Evolutionary conservation across 2,329 filamentous ascomycete species (phyloP).

Genomic region (Diaporthe sp.): DNA sequence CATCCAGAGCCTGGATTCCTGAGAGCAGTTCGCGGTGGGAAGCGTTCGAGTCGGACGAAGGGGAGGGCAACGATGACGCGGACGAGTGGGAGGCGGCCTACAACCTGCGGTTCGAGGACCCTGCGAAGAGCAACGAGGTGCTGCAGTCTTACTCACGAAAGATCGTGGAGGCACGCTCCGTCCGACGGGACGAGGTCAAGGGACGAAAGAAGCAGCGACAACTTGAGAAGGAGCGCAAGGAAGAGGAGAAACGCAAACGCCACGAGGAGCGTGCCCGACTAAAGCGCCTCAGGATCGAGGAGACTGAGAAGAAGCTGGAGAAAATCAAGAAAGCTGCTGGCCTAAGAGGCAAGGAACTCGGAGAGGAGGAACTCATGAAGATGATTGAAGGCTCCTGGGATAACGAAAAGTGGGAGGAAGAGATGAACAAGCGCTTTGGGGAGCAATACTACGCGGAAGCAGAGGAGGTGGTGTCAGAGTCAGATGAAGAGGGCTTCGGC

Average conservation of each 20-base stretch:
- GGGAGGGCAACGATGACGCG: slow-evolving; percentile 80
- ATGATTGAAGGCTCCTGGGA: slow-evolving; percentile 92
- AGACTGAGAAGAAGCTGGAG: slow-evolving; percentile 86
- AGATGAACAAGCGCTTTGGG: slow-evolving; percentile 90
- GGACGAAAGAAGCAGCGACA: slow-evolving; percentile 83
- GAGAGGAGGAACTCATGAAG: slow-evolving; percentile 84
- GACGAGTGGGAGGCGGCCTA: slow-evolving; percentile 94
- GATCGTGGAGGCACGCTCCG: slow-evolving; percentile 81
- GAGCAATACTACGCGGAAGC: slow-evolving; percentile 87
- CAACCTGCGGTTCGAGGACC: slow-evolving; percentile 96
- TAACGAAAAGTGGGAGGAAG: slow-evolving; percentile 87
- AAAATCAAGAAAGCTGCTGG: slow-evolving; percentile 93
- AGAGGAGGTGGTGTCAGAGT: slow-evolving; percentile 73
- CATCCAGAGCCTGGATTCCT: slow-evolving; percentile 89
- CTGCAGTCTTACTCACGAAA: slow-evolving; percentile 92
- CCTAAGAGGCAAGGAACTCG: slow-evolving; percentile 70
- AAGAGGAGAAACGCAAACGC: slow-evolving; percentile 79
- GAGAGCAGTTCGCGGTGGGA: slow-evolving; percentile 74
- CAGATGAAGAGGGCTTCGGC: slow-evolving; percentile 62
- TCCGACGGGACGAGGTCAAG: slow-evolving; percentile 84
- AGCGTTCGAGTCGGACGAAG: slow-evolving; percentile 93
- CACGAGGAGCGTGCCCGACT: slow-evolving; percentile 86
- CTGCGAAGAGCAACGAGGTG: slow-evolving; percentile 86
- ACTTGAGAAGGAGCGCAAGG: slow-evolving; percentile 79
- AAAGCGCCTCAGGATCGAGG: slow-evolving; percentile 88